Evolutionary conservation across 306 rosid genomes (phyloP), one percentile per base, ranked within the genome.

Genomic region (Abrus precatorius): DNA sequence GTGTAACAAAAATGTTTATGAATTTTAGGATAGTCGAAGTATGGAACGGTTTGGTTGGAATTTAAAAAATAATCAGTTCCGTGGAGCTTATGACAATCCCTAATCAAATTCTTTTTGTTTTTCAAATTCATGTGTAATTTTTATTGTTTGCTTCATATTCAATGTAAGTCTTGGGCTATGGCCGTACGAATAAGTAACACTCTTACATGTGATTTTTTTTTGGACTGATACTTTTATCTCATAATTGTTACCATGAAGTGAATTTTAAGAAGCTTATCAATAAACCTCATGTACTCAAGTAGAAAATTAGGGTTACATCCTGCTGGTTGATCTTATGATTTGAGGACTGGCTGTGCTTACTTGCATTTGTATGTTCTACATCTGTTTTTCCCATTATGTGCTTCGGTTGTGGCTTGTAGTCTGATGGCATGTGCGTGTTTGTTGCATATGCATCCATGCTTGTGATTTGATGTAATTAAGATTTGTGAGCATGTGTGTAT

Each of bases 391-490:
- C 53, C 47, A 44, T 72, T 59, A 10, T 44, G 68, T 64, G 57
- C 56, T 80, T 64, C 40, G 61, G 75, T 54, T 70, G 45, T 52
- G 59, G 61, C 76, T 84, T 77, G 50, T 44, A 40, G 52, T 49
- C 65, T 82, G 67, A 69, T 69, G 74, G 68, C 74, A 63, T 43
- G 29, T 30, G 72, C 38, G 41, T 68, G 48, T 10, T 29, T 56
- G 28, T 32, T 13, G 32, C 28, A 3, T 7, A 34, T 5, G 11
- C 43, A 7, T 66, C 49, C 59, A 56, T 56, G 65, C 66, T 81
- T 32, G 59, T 45, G 64, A 50, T 70, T 75, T 80, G 66, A 79
- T 70, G 65, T 47, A 82, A 81, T 38, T 48, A 66, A 40, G 14
- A 72, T 44, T 33, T 3, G 78, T 32, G 56, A 40, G 49, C 71